Percentiles rank a stretch among this genome's conserved stretches.
These are phyloP conservation scores for Funneliformis caledonium DNA, from an alignment of 371 early-diverging fungal species.

Conservation along the genomic window DNA sequence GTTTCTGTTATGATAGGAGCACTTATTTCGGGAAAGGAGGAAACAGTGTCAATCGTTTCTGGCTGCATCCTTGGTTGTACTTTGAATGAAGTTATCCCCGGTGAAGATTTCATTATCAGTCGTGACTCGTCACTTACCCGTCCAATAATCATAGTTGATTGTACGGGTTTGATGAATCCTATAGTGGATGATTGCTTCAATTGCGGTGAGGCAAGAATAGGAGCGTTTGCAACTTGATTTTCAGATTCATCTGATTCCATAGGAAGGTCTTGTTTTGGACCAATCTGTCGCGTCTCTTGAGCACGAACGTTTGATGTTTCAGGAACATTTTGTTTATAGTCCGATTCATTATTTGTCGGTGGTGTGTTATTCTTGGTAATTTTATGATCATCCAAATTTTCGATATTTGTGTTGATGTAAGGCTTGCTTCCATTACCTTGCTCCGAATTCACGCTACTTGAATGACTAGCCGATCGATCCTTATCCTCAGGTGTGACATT, in stretches of 20 bases:
- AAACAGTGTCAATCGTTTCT: not conserved
- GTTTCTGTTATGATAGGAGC: not conserved
- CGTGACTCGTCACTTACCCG: not conserved
- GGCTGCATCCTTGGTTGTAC: not conserved
- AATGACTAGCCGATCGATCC: not conserved
- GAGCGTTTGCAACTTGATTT: too few species aligned
- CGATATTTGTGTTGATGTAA: too few species aligned
- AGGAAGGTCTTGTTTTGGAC: too few species aligned
- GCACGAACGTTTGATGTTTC: too few species aligned
- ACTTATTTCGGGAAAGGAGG: not conserved
- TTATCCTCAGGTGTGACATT: not conserved
- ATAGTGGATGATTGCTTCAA: not conserved
- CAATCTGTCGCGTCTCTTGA: too few species aligned
- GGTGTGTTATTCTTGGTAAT: too few species aligned
- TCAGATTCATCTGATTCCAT: too few species aligned
- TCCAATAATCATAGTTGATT: not conserved
- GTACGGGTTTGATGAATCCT: not conserved
- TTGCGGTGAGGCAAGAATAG: not conserved
- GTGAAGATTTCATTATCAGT: too few species aligned
- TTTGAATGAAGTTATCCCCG: not conserved
- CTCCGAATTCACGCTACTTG: not conserved
- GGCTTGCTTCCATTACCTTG: too few species aligned
- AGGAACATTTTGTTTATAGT: too few species aligned
- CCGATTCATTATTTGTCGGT: too few species aligned
- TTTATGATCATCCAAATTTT: too few species aligned